These are phyloP conservation scores for Ballota nigra DNA, from an alignment of 257 asterid species.

Conservation along the genomic window DNA sequence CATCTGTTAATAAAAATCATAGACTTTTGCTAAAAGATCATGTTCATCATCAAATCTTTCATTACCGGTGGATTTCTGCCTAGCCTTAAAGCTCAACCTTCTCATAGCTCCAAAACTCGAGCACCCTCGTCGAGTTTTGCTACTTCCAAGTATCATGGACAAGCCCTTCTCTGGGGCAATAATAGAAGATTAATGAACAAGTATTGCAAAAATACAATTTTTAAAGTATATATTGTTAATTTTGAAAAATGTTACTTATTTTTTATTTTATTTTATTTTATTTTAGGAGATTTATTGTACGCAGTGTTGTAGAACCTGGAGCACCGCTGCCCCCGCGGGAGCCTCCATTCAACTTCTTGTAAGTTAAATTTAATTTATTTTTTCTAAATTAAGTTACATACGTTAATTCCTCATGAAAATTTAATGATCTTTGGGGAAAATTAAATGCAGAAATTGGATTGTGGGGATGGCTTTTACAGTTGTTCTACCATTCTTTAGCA, in stretches of 20 bases:
- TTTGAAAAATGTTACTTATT: constrained; percentile 1
- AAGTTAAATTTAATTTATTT: constrained; percentile 1
- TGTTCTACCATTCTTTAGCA: constrained; percentile 29
- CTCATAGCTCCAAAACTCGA: constrained; percentile 1
- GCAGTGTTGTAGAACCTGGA: constrained; percentile 26
- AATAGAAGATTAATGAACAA: not conserved
- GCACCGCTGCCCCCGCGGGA: constrained; percentile 36
- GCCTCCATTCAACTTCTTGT: constrained; percentile 39
- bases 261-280: not conserved
- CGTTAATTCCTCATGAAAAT: not conserved
- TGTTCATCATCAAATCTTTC: constrained; percentile 28
- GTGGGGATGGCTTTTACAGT: constrained; percentile 27
- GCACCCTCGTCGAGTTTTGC: constrained; percentile 10
- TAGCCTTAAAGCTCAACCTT: constrained; percentile 1
- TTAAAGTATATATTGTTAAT: not conserved
- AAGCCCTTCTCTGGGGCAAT: not conserved
- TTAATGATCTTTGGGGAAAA: not conserved
- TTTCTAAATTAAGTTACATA: not conserved
- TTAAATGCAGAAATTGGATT: constrained; percentile 31
- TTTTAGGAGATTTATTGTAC: constrained; percentile 31
- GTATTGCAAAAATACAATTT: not conserved
- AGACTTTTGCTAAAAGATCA: not conserved
- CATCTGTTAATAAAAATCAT: not conserved
- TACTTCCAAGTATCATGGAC: not conserved
- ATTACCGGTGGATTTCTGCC: constrained; percentile 5